Evolutionary conservation across 805 yeast genomes (phyloP).

Genomic region (Clavispora santaluciae): DNA sequence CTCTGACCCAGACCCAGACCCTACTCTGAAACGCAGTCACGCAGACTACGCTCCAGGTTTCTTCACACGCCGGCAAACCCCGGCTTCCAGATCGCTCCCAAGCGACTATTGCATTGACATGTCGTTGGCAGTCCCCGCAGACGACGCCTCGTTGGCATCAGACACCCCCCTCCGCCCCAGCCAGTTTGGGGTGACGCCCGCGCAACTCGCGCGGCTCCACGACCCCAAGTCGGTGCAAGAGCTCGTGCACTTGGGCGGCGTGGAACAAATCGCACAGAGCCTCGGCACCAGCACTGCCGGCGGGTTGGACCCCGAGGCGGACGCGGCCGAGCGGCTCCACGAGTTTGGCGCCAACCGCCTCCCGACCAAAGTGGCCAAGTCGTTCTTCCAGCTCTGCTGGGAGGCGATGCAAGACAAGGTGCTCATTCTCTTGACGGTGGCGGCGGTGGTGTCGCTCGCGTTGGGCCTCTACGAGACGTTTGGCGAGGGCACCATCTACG

Average conservation of each 20-base stretch:
- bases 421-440: conserved; percentile 72
- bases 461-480: conserved; percentile 89
- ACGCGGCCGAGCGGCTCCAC: conserved; percentile 34
- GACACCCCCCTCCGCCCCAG: conserved; percentile 14
- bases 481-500: conserved; percentile 74
- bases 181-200: conserved; percentile 13
- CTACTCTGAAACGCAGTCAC: too few species aligned
- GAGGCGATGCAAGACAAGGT: conserved; percentile 91
- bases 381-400: conserved; percentile 63
- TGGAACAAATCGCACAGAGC: conserved; percentile 25
- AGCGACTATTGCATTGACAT: conserved; percentile 2
- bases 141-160: conserved; percentile 10
- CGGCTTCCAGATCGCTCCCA: too few species aligned
- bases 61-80: too few species aligned
- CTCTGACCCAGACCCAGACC: too few species aligned
- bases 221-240: conserved; percentile 56
- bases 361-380: conserved; percentile 68
- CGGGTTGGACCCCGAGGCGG: conserved; percentile 40
- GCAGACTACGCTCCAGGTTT: too few species aligned
- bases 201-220: conserved; percentile 44
- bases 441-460: conserved; percentile 86
- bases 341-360: conserved; percentile 65
- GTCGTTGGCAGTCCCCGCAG: conserved; percentile 13
- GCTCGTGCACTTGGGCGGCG: conserved; percentile 44
- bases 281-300: conserved; percentile 32